Base-by-base conservation (phyloP, 805 yeast genomes). In the Candida adriatica region DNA sequence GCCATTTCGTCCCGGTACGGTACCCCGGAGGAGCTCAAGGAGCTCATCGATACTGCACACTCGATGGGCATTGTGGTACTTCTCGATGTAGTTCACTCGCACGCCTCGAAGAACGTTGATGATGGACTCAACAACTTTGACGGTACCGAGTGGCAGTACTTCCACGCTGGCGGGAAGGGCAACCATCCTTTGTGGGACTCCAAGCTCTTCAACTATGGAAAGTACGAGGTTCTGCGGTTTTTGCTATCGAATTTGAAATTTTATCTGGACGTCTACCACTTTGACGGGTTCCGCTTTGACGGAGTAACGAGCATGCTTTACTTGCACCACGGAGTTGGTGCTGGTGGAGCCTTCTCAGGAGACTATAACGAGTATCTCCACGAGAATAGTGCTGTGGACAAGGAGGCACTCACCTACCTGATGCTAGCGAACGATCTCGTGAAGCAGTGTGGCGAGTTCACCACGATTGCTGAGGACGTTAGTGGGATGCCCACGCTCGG, bases 401-500 rank as follows among this genome's bases (percentile, higher is more conserved):
- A 73, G 41, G 96, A 88, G 52, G 95, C 96, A 4, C 63, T 90
- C 33, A 70, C 79, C 18, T 90, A 90, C 55, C 60, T 90, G 49
- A 87, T 88, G 82, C 58, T 92, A 39, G 96, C 96, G n/a, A 92
- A 90, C 57, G 73, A 75, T 44, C 58, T 90, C 46, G 73, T 90
- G 42, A 64, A 61, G 19, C 68, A 73, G 42, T 64, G 76, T 45
- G 67, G 70, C 5, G 61, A 66, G 33, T 75, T 81, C 43, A 70
- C 82, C 8, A 74, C 95, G 2, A 81, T 90, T 43, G 97, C 97
- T 4, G 98, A 90, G 57, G 98, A 90, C 55, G 98, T 90, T 28
- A 79, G 92, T 30, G 98, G 98, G 8, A 90, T 90, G 80, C 98
- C 98, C 20, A 87, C 96, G 1, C 62, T 92, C 35, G 90, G 97